phyloP scores from a whole-genome alignment of 139 green algal species.

The Volvox africanus region DNA sequence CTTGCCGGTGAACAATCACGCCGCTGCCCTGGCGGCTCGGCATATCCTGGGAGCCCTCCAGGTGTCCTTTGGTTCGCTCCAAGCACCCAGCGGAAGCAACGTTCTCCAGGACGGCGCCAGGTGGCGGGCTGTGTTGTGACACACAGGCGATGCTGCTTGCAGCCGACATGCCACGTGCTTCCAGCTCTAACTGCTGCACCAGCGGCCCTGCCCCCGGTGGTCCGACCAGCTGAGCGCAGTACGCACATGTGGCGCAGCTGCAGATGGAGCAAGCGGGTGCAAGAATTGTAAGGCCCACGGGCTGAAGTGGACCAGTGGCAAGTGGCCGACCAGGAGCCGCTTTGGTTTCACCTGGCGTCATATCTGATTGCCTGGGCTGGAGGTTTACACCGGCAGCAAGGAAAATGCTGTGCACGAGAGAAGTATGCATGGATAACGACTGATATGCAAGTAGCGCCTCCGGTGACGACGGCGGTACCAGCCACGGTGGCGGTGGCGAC shows the following conservation, averaged over 20 bases:
- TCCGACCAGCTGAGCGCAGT: neutral
- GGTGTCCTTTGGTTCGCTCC: neutral
- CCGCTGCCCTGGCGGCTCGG: neutral
- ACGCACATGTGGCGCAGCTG: constrained; percentile 31
- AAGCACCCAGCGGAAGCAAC: neutral
- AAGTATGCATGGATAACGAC: neutral
- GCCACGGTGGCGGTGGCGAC: neutral
- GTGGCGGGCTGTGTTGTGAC: too few relatives aligned
- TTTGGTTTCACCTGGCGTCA: neutral
- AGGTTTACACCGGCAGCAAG: neutral
- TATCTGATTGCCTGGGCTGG: neutral
- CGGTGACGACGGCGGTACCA: neutral
- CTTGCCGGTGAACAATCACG: too few relatives aligned
- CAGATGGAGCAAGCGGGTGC: neutral
- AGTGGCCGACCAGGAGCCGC: neutral
- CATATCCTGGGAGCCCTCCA: neutral
- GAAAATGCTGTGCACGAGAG: constrained; percentile 44
- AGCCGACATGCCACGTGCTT: too few relatives aligned
- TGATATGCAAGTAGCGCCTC: neutral
- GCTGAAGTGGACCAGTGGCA: neutral
- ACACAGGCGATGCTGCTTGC: neutral
- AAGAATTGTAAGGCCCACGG: neutral
- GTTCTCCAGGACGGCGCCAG: too few relatives aligned
- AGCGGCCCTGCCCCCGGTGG: neutral
- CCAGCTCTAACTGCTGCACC: neutral